These are phyloP conservation scores for Pythium biforme DNA, from an alignment of 352 stramenopile genomes.

Conservation along the genomic window DNA sequence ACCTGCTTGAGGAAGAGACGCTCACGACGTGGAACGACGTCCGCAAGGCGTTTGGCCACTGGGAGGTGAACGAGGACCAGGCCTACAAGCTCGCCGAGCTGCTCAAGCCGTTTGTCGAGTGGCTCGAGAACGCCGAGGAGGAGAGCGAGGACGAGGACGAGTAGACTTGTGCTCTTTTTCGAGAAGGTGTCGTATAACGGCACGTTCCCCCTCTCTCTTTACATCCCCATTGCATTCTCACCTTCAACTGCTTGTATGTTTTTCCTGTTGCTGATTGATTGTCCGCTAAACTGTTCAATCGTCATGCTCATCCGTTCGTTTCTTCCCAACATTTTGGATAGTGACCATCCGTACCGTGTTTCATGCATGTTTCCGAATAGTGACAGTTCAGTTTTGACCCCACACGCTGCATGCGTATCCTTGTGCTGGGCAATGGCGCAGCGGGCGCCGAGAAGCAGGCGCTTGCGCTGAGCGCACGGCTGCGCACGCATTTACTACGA, in stretches of 20 bases:
- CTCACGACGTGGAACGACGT: conserved; percentile 92
- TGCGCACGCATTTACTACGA: conserved; percentile 24
- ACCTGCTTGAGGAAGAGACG: conserved; percentile 94
- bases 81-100: conserved; percentile 82
- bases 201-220: no score
- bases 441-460: conserved; percentile 79
- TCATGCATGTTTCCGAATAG: conserved; percentile 2
- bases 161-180: no score
- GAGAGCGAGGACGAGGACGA: conserved; percentile 67
- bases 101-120: conserved; percentile 95
- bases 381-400: conserved; percentile 1
- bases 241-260: no score
- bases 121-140: conserved; percentile 96
- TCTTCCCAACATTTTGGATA: neutral
- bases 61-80: conserved; percentile 87
- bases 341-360: neutral
- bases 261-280: neutral
- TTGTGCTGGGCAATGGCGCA: conserved; percentile 72
- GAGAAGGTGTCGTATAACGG: no score
- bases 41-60: conserved; percentile 83
- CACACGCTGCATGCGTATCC: conserved; percentile 28
- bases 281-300: conserved; percentile 12
- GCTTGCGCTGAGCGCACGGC: conserved; percentile 44
- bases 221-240: no score
- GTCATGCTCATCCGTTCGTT: conserved; percentile 6